phyloP scores from a whole-genome alignment of 768 basidiomycete genomes.

The Favolaschia claudopus region DNA sequence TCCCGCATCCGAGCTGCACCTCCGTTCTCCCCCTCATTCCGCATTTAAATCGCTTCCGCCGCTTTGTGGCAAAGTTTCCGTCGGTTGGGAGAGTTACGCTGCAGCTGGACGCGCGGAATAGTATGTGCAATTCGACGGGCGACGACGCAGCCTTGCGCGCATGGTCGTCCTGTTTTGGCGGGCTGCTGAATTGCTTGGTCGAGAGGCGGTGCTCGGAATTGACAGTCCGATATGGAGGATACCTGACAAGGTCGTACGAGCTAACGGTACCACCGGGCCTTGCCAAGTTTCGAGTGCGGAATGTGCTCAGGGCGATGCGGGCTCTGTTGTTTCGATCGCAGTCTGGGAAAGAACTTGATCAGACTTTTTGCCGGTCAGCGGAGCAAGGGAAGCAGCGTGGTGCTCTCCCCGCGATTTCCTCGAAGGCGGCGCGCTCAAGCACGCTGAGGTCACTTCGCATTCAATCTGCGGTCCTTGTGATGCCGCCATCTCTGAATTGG shows the following conservation, averaged over 20 bases:
- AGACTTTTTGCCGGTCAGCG: conserved; percentile 13
- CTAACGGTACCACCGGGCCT: background rate
- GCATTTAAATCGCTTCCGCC: conserved; percentile 15
- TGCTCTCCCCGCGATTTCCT: background rate
- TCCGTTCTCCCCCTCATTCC: conserved; percentile 22
- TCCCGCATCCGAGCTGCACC: conserved; percentile 22
- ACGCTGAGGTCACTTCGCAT: conserved; percentile 18
- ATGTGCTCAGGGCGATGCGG: conserved; percentile 4
- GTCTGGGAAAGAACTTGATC: conserved; percentile 5
- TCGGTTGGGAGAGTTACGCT: conserved; percentile 16
- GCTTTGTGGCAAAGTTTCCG: conserved; percentile 16
- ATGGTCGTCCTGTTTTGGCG: conserved; percentile 14
- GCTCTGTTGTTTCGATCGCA: background rate
- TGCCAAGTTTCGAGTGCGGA: background rate
- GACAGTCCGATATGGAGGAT: conserved; percentile 22
- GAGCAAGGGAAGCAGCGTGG: conserved; percentile 14
- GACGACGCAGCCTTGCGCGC: conserved; percentile 24
- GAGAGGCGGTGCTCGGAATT: conserved; percentile 17
- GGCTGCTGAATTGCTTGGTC: conserved; percentile 16
- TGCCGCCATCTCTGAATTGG: conserved; percentile 23
- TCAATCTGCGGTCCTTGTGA: conserved; percentile 22
- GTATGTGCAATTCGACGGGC: conserved; percentile 19
- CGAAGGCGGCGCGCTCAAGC: background rate
- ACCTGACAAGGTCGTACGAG: conserved; percentile 17
- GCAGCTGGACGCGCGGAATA: conserved; percentile 21